Conservation (phyloP, 352 stramenopile species). For the Blastocystis sp. region DNA sequence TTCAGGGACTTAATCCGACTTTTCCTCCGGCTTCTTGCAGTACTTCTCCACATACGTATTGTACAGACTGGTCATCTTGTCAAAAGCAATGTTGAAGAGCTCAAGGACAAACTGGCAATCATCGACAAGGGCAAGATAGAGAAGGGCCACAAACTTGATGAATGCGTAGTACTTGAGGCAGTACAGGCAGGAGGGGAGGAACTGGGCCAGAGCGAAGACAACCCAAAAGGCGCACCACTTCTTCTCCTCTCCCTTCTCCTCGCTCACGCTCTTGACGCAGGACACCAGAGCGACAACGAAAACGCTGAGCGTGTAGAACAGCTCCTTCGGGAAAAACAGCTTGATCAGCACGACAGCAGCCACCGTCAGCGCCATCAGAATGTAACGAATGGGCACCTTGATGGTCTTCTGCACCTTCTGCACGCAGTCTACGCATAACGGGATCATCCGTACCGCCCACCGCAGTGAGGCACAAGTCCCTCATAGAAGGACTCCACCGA, state of each 20-base stretch:
- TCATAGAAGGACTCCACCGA: background rate
- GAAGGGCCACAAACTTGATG: slow-evolving; percentile 26
- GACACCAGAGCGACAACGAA: slow-evolving; percentile 6
- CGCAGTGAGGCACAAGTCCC: background rate
- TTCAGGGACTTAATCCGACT: background rate
- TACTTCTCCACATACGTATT: slow-evolving; percentile 32
- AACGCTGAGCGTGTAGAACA: slow-evolving; percentile 15
- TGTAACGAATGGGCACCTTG: background rate
- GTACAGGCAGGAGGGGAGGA: slow-evolving; percentile 35
- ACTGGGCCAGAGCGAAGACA: slow-evolving; percentile 34
- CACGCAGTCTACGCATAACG: background rate
- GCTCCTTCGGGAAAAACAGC: slow-evolving; percentile 8
- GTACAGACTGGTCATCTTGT: background rate
- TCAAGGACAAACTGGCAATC: slow-evolving; percentile 32
- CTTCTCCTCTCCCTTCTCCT: slow-evolving; percentile 59
- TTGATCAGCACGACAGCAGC: background rate
- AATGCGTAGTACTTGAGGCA: slow-evolving; percentile 46
- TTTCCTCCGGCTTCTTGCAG: background rate
- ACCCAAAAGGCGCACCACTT: slow-evolving; percentile 57
- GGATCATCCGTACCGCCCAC: background rate
- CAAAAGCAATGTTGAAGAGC: background rate
- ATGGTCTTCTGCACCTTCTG: background rate
- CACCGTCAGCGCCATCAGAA: background rate
- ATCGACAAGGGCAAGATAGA: slow-evolving; percentile 57
- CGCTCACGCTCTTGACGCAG: slow-evolving; percentile 14